Base-by-base conservation (phyloP, 768 basidiomycete genomes). In the Leccinum disarticulatum region DNA sequence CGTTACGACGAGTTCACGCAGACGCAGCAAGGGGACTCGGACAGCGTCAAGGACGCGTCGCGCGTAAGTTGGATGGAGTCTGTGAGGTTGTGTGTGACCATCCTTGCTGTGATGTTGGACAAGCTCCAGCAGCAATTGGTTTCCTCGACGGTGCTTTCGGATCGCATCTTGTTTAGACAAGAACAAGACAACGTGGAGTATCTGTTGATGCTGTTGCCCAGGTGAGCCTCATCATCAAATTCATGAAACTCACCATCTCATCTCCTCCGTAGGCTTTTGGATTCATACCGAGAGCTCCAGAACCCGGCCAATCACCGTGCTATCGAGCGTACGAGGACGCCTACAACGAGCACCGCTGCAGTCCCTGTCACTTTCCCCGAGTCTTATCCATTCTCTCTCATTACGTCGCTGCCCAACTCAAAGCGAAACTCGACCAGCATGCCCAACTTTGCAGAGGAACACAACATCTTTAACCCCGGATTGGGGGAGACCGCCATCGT, bases 131-230 rank as follows among this genome's bases (percentile, higher is more conserved):
- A 90, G 66, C 86, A 84, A 67, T 75, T 95, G 49, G 86, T 90
- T 30, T 81, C 86, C 35, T 88, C 90, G 3, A 75, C 77, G 8
- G 81, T 91, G 41, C 68, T 81, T 33, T 78, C 78, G 22, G 86
- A 94, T 67, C 83, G 84, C 25, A 77, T 79, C 56, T 76, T 85
- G 6, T 80, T 87, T 58, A 77, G 83, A 22, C 87, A 90, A 63
- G 96, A 98, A 70, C 91, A 96, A 69, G 93, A 95, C 66, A 97
- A 96, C 64, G 81, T 98, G 19, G 96, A 98, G 67, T 87, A 83
- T 68, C 77, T 96, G 35, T 74, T 98, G 30, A 84, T 88, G 13
- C 77, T 98, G 47, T 73, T 98, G 17, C 94, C 96, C 0, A 86
- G 88, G 94, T 91, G 66, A 53, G 82, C 69, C n/a, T 6, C 27